A percentile compares a stretch with the other conserved stretches of the same genome.
These are phyloP conservation scores for Oehlia diaphana DNA, from an alignment of 192 early-diverging fungal genomes.

Conservation along the genomic window DNA sequence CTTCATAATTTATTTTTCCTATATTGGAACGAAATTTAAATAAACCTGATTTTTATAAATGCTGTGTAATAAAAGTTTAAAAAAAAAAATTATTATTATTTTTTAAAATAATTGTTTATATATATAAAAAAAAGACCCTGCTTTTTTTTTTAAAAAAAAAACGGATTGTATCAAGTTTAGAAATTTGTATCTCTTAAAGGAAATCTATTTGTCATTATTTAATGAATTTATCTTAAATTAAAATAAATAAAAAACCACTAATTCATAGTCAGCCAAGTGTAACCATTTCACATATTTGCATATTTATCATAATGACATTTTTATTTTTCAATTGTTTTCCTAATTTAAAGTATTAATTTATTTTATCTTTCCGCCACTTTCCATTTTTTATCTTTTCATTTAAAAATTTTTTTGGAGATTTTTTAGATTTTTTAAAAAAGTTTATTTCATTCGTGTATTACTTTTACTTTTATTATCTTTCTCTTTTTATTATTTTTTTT, in stretches of 20 bases:
- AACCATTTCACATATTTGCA: background rate
- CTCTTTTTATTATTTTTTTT: background rate
- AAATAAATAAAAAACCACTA: background rate
- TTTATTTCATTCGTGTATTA: background rate
- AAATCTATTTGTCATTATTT: background rate
- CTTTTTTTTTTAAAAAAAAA: background rate
- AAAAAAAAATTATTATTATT: background rate
- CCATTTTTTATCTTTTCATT: background rate
- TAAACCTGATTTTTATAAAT: background rate
- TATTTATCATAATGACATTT: background rate
- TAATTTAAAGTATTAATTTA: slow-evolving; percentile 1
- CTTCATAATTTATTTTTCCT: background rate
- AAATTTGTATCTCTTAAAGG: background rate
- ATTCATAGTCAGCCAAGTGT: background rate
- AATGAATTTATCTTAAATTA: background rate
- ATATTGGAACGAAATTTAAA: background rate
- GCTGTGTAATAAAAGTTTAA: background rate
- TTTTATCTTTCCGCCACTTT: background rate
- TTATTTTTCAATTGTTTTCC: background rate
- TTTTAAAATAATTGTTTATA: too few species aligned
- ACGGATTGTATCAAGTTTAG: background rate
- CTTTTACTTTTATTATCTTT: background rate
- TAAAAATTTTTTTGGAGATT: too few species aligned
- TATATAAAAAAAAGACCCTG: too few species aligned
- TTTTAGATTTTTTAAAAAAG: too few species aligned